Percentiles rank a stretch among this genome's conserved stretches.
These are phyloP conservation scores for Gymnopus androsaceus DNA, from an alignment of 1,284 basidiomycete genomes.

Conservation along the genomic window DNA sequence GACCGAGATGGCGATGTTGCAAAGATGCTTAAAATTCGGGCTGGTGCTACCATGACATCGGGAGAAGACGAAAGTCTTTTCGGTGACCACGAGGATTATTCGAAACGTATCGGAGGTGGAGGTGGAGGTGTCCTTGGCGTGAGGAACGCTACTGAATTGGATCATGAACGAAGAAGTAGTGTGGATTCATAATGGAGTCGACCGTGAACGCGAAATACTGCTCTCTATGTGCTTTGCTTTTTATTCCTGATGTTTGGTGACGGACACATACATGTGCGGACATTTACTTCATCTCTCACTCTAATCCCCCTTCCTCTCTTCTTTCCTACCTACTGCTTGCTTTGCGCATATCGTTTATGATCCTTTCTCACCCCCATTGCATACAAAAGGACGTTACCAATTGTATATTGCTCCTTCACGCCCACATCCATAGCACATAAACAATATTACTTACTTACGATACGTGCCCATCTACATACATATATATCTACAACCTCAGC, in stretches of 20 bases:
- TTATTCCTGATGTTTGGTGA: background rate
- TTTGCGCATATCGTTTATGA: slow-evolving; percentile 5
- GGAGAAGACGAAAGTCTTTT: slow-evolving; percentile 6
- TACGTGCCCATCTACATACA: background rate
- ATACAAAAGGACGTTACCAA: background rate
- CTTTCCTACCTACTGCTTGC: background rate
- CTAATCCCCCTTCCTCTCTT: background rate
- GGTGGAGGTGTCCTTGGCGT: slow-evolving; percentile 10
- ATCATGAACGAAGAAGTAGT: slow-evolving; percentile 5
- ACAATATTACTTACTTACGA: background rate
- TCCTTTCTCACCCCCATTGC: background rate
- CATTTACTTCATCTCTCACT: background rate
- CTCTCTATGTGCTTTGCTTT: no score
- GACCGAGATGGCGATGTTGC: slow-evolving; percentile 48
- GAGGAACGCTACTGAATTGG: slow-evolving; percentile 21
- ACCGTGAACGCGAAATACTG: no score
- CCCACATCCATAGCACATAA: background rate
- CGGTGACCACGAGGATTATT: slow-evolving; percentile 17
- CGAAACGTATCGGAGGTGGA: slow-evolving; percentile 2
- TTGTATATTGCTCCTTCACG: background rate
- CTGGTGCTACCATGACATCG: background rate
- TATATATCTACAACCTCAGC: background rate
- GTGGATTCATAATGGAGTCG: background rate
- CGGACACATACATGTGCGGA: background rate
- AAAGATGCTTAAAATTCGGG: slow-evolving; percentile 30